A percentile compares a stretch with the other conserved stretches of the same genome.
Conservation (phyloP, 257 asterid genomes). For the Solanum neorickii region DNA sequence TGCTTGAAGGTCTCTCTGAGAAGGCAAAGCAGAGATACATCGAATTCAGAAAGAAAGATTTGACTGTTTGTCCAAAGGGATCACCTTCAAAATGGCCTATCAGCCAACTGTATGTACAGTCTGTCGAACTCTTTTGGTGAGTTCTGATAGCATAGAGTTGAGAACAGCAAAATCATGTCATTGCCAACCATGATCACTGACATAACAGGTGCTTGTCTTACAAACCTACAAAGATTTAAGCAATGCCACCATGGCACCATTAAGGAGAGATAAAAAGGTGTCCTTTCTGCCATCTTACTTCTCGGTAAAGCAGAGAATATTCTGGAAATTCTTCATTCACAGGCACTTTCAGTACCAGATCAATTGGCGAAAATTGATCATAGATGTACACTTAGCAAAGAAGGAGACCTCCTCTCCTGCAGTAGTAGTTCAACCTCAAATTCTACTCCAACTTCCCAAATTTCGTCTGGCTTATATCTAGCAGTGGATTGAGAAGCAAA, state of each 20-base stretch:
- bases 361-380: slow-evolving; percentile 36
- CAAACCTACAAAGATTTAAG: slow-evolving; percentile 39
- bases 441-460: slow-evolving; percentile 4
- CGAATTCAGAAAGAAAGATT: slow-evolving; percentile 28
- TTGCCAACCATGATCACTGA: slow-evolving; percentile 37
- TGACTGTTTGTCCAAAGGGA: slow-evolving; percentile 16
- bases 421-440: not conserved
- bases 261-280: slow-evolving; percentile 39
- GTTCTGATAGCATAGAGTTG: slow-evolving; percentile 7
- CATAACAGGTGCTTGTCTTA: slow-evolving; percentile 58
- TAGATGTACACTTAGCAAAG: slow-evolving; percentile 38
- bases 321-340: slow-evolving; percentile 43
- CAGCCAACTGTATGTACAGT: slow-evolving; percentile 64
- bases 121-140: slow-evolving; percentile 46
- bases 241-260: slow-evolving; percentile 44
- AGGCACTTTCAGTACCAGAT: slow-evolving; percentile 21
- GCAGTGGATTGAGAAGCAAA: slow-evolving; percentile 26
- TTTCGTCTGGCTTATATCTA: slow-evolving; percentile 31
- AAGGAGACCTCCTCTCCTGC: slow-evolving; percentile 16
- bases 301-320: slow-evolving; percentile 53
- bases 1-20: slow-evolving; percentile 37
- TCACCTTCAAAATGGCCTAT: slow-evolving; percentile 52
- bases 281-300: slow-evolving; percentile 36
- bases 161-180: slow-evolving; percentile 23
- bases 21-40: slow-evolving; percentile 37